Evolutionary conservation across 345 rosid genomes (phyloP).

Genomic region (Rhodamnia rubescens): DNA sequence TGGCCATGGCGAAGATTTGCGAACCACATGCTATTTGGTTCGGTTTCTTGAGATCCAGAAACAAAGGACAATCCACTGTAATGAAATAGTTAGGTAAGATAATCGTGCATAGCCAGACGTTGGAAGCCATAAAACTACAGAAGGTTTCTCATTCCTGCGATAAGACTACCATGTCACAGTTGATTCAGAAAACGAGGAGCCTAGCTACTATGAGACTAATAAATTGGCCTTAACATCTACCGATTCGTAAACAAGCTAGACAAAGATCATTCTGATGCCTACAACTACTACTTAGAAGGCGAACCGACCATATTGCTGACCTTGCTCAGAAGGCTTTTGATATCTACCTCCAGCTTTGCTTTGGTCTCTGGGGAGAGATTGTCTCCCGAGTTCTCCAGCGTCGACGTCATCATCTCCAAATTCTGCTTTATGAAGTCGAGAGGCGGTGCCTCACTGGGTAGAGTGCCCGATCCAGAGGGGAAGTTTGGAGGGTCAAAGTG

Average conservation of each 20-base stretch:
- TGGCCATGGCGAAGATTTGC: background rate
- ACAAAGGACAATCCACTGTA: background rate
- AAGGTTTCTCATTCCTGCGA: background rate
- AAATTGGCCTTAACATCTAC: background rate
- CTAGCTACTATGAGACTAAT: background rate
- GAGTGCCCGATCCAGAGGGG: constrained; percentile 16
- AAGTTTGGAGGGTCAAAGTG: background rate
- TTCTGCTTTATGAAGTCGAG: constrained; percentile 67
- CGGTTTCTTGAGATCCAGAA: background rate
- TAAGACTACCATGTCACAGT: background rate
- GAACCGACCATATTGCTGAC: constrained; percentile 57
- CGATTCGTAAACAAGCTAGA: background rate
- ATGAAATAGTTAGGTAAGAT: background rate
- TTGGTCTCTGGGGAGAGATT: constrained; percentile 66
- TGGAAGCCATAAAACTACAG: background rate
- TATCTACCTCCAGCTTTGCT: constrained; percentile 64
- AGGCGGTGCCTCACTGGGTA: constrained; percentile 29
- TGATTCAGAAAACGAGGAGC: background rate
- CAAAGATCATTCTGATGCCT: background rate
- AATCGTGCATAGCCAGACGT: background rate
- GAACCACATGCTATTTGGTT: background rate
- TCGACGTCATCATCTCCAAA: constrained; percentile 81
- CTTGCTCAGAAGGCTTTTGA: constrained; percentile 59
- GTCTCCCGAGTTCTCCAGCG: constrained; percentile 78
- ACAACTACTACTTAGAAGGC: constrained; percentile 6